Percentiles rank a stretch among this genome's conserved stretches.
These are phyloP conservation scores for Hamamelis virginiana DNA, from an alignment of 164 flowering plant species.

Conservation along the genomic window DNA sequence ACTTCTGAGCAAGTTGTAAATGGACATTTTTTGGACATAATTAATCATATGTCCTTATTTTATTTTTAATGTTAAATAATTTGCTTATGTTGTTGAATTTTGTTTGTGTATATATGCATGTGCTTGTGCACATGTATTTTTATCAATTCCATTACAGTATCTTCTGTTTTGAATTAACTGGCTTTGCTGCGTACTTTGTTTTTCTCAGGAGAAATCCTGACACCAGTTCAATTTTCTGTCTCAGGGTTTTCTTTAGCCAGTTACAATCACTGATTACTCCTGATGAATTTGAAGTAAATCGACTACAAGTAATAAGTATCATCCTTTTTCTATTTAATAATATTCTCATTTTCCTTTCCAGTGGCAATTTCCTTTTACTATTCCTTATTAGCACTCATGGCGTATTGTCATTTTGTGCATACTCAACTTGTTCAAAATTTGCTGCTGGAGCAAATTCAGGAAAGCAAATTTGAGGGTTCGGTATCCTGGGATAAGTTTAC, in stretches of 20 bases:
- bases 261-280: slow-evolving; percentile 42
- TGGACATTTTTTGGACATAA: too few species aligned
- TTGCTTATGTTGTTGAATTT: too few species aligned
- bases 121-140: too few species aligned
- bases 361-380: background rate
- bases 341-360: slow-evolving; percentile 1
- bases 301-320: slow-evolving; percentile 41
- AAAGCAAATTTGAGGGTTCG: slow-evolving; percentile 31
- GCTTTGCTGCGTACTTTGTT: background rate
- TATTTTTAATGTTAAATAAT: too few species aligned
- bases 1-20: too few species aligned
- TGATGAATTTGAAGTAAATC: slow-evolving; percentile 40
- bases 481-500: slow-evolving; percentile 36
- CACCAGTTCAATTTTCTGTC: slow-evolving; percentile 9
- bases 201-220: background rate
- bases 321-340: background rate
- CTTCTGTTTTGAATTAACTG: too few species aligned
- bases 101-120: too few species aligned
- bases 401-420: slow-evolving; percentile 5
- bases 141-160: too few species aligned
- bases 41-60: too few species aligned
- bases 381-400: background rate
- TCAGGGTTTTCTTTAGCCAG: slow-evolving; percentile 66
- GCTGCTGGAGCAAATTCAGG: slow-evolving; percentile 35
- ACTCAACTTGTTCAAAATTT: slow-evolving; percentile 11